Base-by-base conservation (phyloP, 441 rosid genomes). In the California macrophylla region DNA sequence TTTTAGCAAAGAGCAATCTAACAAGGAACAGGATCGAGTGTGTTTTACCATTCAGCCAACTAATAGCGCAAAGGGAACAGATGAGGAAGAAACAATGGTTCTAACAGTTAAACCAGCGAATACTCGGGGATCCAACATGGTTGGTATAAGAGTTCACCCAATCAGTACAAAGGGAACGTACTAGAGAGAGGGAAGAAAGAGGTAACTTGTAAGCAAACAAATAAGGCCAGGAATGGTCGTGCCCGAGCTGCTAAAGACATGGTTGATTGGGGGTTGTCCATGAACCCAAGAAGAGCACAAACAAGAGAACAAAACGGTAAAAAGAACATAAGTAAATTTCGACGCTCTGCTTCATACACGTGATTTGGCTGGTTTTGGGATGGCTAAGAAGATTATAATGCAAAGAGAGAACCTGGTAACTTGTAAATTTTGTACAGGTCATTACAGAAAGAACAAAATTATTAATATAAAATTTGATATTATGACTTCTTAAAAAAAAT, bases 191-290 rank as follows among this genome's bases (percentile, higher is more conserved):
- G 81, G 58, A 71, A 62, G 2, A 72, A 73, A 40, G 82, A 77
- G 1, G 74, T 66, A 67, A 63, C 0, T 3, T 32, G 4, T 1
- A 6, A 52, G 23, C 21, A 66, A 26, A 36, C 1, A 34, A 16
- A 67, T 23, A 60, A 3, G 23, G 9, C 21, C 3, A 1, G 13
- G 66, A 36, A 28, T 9, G 20, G 1, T 1, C 0, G 0, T 26
- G 20, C 18, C 23, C 18, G 54, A 16, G 66, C 15, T 60, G 10
- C 64, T 38, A 65, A 12, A 23, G 88, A 84, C 40, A 16, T 64
- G 84, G 36, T 81, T 23, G 89, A 85, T 50, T 80, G 72, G 0
- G 85, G 82, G 8, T 85, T 89, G 92, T 76, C 75, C 0, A 82
- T 72, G 82, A 85, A 66, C 10, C 73, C 56, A 9, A 58, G 28